phyloP scores from a whole-genome alignment of 1,284 basidiomycete genomes.

The Ustilago cynodontis region DNA sequence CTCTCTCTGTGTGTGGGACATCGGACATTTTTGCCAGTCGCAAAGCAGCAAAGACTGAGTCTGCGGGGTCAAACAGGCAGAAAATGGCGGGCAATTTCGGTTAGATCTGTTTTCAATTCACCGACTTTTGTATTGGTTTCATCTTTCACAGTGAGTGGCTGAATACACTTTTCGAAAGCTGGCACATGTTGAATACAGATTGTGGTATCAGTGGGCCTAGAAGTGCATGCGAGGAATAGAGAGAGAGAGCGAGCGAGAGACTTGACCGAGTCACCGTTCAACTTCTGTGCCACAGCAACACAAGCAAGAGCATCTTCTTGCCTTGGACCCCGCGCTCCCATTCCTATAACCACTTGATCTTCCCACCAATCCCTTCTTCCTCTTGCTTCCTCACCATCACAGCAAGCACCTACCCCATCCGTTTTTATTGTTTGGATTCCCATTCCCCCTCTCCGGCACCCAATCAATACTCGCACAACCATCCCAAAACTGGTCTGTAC shows the following conservation, averaged over 20 bases:
- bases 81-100: slow-evolving; percentile 29
- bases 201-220: no score
- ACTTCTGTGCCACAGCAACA: background rate
- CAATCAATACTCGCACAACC: background rate
- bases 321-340: slow-evolving; percentile 5
- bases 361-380: background rate
- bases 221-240: no score
- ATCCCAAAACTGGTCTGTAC: background rate
- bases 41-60: background rate
- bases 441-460: background rate
- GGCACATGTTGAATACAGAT: no score
- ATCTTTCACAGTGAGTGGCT: slow-evolving; percentile 11
- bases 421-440: background rate
- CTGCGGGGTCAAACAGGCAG: background rate
- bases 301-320: slow-evolving; percentile 2
- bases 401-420: background rate
- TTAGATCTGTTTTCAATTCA: slow-evolving; percentile 20
- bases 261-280: slow-evolving; percentile 18
- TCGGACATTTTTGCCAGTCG: background rate
- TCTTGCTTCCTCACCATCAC: slow-evolving; percentile 1
- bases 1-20: background rate
- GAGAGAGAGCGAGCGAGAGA: slow-evolving; percentile 5
- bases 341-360: background rate
- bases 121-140: slow-evolving; percentile 10
- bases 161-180: slow-evolving; percentile 1